Base-by-base conservation (phyloP, 768 basidiomycete species). In the Trametes cubensis region DNA sequence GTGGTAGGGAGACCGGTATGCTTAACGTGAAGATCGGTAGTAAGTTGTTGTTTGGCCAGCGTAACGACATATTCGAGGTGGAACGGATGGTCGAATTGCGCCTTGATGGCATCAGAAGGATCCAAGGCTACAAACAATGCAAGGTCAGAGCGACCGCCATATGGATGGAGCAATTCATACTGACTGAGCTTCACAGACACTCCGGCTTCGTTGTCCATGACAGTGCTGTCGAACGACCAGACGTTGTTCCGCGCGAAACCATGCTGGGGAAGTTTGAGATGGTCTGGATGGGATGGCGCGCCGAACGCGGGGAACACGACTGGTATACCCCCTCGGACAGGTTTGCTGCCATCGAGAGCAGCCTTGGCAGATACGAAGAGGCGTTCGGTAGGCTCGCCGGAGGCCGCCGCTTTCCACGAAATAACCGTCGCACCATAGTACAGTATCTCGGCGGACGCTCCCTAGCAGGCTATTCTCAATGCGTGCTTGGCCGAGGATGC, bases 271-370 rank as follows among this genome's bases (percentile, higher is more conserved):
- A 99, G 79, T 48, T 82, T 83, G 21, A 73, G 66, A 73, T 95
- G 92, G 51, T 87, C 90, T 26, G 81, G 82, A 73, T 87, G 89
- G 18, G 80, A 82, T 1, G 96, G 92, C 0, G 91, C 80, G 3
- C 96, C 95, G 70, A 98, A 98, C 77, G 90, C 93, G 45, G 90
- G 88, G 73, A 94, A 97, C 45, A 92, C 87, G 40, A 87, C 73
- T 40, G 76, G 83, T 48, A 81, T 85, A 0, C 82, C 81, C 30
- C 82, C 81, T 18, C 86, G 81, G 20, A 88, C 82, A 1, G 94
- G 85, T 75, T 92, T 94, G 40, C 85, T 84, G 1, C 91, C 92
- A 68, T 96, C 93, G 1, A 94, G 77, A 8, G 79, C 76, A 1
- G 95, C 87, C 72, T 91, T 94, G 13, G 82, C 81, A 11, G 92